A percentile compares a stretch with the other conserved stretches of the same genome.
These are phyloP conservation scores for Euphrasia arctica DNA, from an alignment of 305 asterid species.

Conservation along the genomic window DNA sequence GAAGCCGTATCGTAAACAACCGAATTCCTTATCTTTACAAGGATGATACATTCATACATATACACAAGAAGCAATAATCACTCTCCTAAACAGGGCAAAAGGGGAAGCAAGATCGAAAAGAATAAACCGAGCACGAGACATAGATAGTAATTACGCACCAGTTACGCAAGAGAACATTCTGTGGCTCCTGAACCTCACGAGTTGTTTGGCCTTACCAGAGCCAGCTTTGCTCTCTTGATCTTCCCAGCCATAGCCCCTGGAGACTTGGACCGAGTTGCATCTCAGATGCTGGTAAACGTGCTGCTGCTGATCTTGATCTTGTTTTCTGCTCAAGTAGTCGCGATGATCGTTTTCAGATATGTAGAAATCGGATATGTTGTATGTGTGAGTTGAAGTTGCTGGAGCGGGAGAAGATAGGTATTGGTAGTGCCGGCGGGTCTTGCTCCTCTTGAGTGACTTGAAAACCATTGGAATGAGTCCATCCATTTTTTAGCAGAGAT, in stretches of 20 bases:
- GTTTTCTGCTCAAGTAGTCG: not conserved
- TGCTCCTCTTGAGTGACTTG: conserved; percentile 53
- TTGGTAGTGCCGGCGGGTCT: conserved; percentile 47
- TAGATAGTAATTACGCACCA: conserved; percentile 30
- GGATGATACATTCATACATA: no score
- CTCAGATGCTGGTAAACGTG: conserved; percentile 29
- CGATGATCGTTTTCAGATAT: conserved; percentile 24
- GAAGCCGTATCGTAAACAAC: no score
- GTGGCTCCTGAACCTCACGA: conserved; percentile 68
- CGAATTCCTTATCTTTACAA: not conserved
- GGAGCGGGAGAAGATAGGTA: conserved; percentile 43
- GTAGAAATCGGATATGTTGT: conserved; percentile 47
- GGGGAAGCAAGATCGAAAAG: not conserved
- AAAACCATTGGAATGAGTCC: conserved; percentile 68
- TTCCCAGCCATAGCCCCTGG: conserved; percentile 18
- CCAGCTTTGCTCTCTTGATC: conserved; percentile 10
- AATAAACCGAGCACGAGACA: not conserved
- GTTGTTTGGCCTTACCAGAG: conserved; percentile 39
- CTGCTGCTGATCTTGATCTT: not conserved
- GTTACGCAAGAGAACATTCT: conserved; percentile 61
- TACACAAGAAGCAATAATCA: not conserved
- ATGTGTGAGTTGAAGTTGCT: conserved; percentile 24
- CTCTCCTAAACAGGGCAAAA: not conserved
- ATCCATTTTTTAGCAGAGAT: conserved; percentile 38
- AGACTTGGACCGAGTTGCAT: conserved; percentile 36